Evolutionary conservation across 148 eudicot genomes (phyloP), one percentile per base, ranked within the genome.

Genomic region (Vaccinium darrowii): DNA sequence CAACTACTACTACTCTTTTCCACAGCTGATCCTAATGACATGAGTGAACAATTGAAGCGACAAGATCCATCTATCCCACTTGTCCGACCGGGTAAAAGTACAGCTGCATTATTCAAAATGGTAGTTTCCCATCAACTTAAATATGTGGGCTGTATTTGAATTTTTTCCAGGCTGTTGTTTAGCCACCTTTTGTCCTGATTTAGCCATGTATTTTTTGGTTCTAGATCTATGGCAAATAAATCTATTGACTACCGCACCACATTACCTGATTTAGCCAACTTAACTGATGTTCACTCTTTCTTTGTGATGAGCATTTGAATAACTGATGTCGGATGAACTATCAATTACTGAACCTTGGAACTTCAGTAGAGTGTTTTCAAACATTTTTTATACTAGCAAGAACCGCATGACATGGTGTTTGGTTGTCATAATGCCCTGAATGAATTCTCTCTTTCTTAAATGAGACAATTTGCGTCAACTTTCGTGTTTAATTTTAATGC

Each of bases 1-100:
- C 92, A 97, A 97, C 86, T 97, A 97, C 87, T 97, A 97, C 89
- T 97, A 97, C 85, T 95, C 99, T 30, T 95, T 97, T 85, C 91
- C 95, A 88, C 99, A 97, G 89, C 82, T 97, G 91, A 97, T 84
- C 99, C 98, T 83, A 98, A 97, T 88, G 99, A 97, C 81, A 95
- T 97, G 60, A 97, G 99, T 72, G 99, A 97, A 79, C 99, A 95
- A 83, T 84, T 97, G 87, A 97, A 97, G 91, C 97, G 98, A 71
- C 99, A 97, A 91, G 99, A 98, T 77, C 98, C 99, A 50, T 97
- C 99, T 7, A 94, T 95, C 86, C 99, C 99, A 73, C 98, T 97
- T 76, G 98, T 97, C 36, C 96, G 98, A 15, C 99, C 99, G 21
- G 99, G 99, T 81, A 91, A 89, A 87, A 95, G 96, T 83, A 95